Evolutionary conservation across 2,329 filamentous ascomycete species (phyloP), one percentile per base, ranked within the genome.

Genomic region (Cladophialophora exuberans): DNA sequence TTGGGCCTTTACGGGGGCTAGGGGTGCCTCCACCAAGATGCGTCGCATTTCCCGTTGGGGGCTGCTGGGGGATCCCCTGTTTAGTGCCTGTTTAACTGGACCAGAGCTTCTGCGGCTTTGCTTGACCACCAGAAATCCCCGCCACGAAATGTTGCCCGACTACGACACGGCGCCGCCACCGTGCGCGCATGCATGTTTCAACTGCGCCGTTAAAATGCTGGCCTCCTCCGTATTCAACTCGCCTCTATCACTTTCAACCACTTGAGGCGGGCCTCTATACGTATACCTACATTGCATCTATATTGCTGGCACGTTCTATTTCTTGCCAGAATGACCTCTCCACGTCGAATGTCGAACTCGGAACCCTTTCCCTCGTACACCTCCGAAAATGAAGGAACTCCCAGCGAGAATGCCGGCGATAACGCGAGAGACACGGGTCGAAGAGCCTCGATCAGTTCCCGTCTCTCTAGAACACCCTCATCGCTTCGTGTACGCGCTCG

Each of bases 311-410:
- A n/a, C n/a, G n/a, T n/a, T n/a, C 11, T 18, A 9, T 20, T 18
- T 20, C 15, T 5, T 3, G 15, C 15, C 35, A 6, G 15, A 20
- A 39, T 39, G 35, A 4, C 35, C 11, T 39, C 35, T 43, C 43
- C 49, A 18, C 31, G 23, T 36, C 43, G 28, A 46, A 30, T 48
- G 35, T 33, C 36, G 23, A 36, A 45, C 26, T 25, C 54, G 26
- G 54, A 56, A 30, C 52, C 57, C 11, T 59, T 59, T 20, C 57
- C 57, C 22, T 39, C 43, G 4, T 49, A 53, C 48, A 28, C 15
- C 7, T 17, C 38, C 31, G 51, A 51, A 13, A 42, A 36, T 11
- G 33, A 43, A 15, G 49, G 51, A 2, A 41, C 23, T 13, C 20
- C 50, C n/a, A 28, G 28, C 35, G 25, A 48, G 22, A 38, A 45